Base-by-base conservation (phyloP, 2,329 filamentous ascomycete genomes). In the Clonostachys byssicola region DNA sequence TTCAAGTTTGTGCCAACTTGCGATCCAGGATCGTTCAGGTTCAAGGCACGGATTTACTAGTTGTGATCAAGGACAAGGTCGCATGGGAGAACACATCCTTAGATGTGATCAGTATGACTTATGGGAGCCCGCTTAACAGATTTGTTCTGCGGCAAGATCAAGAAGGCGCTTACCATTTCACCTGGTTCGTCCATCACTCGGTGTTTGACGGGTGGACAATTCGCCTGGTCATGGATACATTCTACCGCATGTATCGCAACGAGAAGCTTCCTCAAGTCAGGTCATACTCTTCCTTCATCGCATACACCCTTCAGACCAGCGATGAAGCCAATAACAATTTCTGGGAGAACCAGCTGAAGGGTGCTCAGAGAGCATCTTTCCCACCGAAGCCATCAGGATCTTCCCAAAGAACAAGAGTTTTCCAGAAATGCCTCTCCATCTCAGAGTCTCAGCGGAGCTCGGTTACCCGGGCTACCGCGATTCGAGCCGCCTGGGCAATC, bases 181-280 rank as follows among this genome's bases (percentile, higher is more conserved):
- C 56, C 5, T 57, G 54, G 48, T 56, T 55, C 5, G 50, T 51
- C 3, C 60, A 62, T 20, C 60, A 62, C 34, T 50, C 58, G 3
- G 34, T 60, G 1, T 59, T 59, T 34, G 60, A 62, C 38, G 60
- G 58, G 6, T 60, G 55, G 54, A 56, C 54, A 12, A 36, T 45
- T 18, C 33, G 34, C 18, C 16, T 45, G 12, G 34, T 45, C n/a
- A n/a, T 45, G 30, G 33, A 30, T 34, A 36, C 30, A 10, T 13
- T 51, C 34, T 34, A 23, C 9, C 40, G 53, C 1, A 45, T 53
- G 9, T 18, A 49, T 12, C 38, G 42, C n/a, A 23, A 30, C 1
- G 41, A 54, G 9, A 23, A 41, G 16, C 64, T 0, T 18, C 45
- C 45, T 5, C 7, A 23, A 12, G 33, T 48, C 16, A 47, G 43